Evolutionary conservation across 208 protist species (phyloP), one percentile per base, ranked within the genome.

Genomic region (Wallacemonas sp.): DNA sequence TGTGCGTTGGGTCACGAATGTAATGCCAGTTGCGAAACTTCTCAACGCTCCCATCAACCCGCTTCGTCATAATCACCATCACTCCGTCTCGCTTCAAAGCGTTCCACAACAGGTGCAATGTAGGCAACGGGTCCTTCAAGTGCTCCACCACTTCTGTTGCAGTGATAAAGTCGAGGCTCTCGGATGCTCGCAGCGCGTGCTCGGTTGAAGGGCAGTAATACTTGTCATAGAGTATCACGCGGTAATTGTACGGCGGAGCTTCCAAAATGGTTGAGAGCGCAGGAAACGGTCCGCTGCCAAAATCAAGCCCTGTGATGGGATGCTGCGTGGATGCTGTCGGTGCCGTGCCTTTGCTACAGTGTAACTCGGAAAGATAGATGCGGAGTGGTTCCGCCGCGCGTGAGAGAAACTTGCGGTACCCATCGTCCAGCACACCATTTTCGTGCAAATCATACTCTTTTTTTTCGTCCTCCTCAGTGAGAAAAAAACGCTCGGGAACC

Each of bases 11-110:
- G 41, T 88, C 82, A 0, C 77, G 69, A 34, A 77, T 84, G 64
- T 88, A 88, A 42, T 88, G 82, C 82, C 82, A 88, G 27, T 75
- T 75, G 22, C 61, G 44, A 42, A 88, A 88, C 24, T 60, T 61
- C 9, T 76, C 82, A 4, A 84, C 47, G 1, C 67, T 69, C 0
- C 72, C 77, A 2, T 68, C 70, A 1, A 77, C 77, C 4, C 77
- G 64, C 19, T 84, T 82, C 5, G 82, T 88, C 82, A 88, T 84
- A 1, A 88, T 65, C 1, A 84, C 69, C 5, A 88, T 56, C 24
- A 75, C 45, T 0, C 82, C 82, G 14, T 70, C 69, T 17, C 31
- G 27, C 12, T 59, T 66, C 19, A 88, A 27, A 4, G 53, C 60
- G 0, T n/a, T 14, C 74, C 74, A 84, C 2, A 88, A 30, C 11